Evolutionary conservation across 257 asterid genomes (phyloP).

Genomic region (Cynanchum wilfordii): DNA sequence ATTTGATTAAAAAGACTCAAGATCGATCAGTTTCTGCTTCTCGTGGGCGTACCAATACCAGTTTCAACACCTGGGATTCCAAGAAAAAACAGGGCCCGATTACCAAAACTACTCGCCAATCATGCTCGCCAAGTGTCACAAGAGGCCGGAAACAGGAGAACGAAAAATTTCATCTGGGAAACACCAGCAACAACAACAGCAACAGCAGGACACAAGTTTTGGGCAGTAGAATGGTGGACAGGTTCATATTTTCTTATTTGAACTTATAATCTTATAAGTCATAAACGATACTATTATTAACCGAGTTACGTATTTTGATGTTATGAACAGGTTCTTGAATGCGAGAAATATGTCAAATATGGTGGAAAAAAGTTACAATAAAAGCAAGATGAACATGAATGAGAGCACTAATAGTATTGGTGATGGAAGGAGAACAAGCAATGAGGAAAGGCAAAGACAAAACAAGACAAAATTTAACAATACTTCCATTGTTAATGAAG

Average conservation of each 20-base stretch:
- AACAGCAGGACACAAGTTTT: constrained; percentile 32
- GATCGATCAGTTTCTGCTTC: constrained; percentile 43
- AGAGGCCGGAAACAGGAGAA: constrained; percentile 43
- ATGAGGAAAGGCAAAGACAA: constrained; percentile 28
- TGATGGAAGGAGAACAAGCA: constrained; percentile 32
- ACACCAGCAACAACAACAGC: not conserved
- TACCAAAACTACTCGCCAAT: constrained; percentile 34
- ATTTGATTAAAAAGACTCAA: constrained; percentile 31
- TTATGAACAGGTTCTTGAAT: constrained; percentile 59
- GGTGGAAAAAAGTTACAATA: constrained; percentile 28
- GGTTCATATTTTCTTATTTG: constrained; percentile 17
- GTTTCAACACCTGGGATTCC: constrained; percentile 5
- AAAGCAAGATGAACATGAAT: constrained; percentile 28
- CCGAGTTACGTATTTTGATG: too few relatives aligned
- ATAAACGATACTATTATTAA: too few relatives aligned
- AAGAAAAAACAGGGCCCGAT: constrained; percentile 23
- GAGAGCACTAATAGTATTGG: not conserved
- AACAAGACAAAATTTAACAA: constrained; percentile 28
- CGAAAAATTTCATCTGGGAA: constrained; percentile 10
- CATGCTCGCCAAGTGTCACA: constrained; percentile 53
- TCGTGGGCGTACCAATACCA: constrained; percentile 35
- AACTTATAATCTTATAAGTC: too few relatives aligned
- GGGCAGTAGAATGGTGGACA: constrained; percentile 81
- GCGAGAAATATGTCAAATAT: constrained; percentile 39
- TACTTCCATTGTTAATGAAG: constrained; percentile 43